Percentiles rank a stretch among this genome's conserved stretches.
Evolutionary conservation across 257 asterid genomes (phyloP).

Genomic region (Lantana camara): DNA sequence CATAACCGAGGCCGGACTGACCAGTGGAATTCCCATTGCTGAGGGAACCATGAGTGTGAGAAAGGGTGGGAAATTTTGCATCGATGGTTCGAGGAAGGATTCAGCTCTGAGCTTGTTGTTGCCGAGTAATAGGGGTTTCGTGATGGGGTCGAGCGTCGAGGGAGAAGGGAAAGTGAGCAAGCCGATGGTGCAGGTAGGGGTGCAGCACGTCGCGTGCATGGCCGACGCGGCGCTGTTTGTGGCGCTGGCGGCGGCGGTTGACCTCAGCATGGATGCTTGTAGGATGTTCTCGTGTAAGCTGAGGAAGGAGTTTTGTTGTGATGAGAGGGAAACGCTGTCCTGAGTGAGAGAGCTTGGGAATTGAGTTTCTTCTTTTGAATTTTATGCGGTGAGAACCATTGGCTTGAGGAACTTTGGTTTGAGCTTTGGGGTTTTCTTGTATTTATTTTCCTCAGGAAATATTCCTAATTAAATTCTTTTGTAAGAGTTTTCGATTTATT

Average conservation of each 20-base stretch:
- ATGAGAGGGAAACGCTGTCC: conserved; percentile 45
- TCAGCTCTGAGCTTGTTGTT: conserved; percentile 37
- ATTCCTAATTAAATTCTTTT: background rate
- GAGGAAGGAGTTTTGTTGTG: conserved; percentile 66
- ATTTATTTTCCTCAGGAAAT: background rate
- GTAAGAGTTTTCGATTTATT: background rate
- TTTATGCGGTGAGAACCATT: conserved; percentile 54
- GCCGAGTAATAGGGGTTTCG: conserved; percentile 60
- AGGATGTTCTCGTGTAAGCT: conserved; percentile 67
- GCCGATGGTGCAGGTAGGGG: conserved; percentile 77
- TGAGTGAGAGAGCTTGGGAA: conserved; percentile 10
- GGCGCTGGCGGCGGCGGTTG: conserved; percentile 84
- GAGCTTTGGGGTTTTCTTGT: conserved; percentile 35
- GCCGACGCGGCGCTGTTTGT: conserved; percentile 81
- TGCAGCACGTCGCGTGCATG: conserved; percentile 75
- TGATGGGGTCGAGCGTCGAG: conserved; percentile 76
- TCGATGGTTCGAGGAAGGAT: conserved; percentile 53
- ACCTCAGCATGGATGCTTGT: conserved; percentile 89
- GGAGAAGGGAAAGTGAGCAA: conserved; percentile 73
- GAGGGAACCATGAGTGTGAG: conserved; percentile 70
- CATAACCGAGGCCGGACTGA: conserved; percentile 52
- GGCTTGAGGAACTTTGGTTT: conserved; percentile 46
- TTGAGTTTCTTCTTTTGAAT: conserved; percentile 7
- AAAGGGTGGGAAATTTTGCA: conserved; percentile 70
- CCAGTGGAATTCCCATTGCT: conserved; percentile 66